These are phyloP conservation scores for Passiflora organensis DNA, from an alignment of 345 rosid genomes.

Conservation along the genomic window DNA sequence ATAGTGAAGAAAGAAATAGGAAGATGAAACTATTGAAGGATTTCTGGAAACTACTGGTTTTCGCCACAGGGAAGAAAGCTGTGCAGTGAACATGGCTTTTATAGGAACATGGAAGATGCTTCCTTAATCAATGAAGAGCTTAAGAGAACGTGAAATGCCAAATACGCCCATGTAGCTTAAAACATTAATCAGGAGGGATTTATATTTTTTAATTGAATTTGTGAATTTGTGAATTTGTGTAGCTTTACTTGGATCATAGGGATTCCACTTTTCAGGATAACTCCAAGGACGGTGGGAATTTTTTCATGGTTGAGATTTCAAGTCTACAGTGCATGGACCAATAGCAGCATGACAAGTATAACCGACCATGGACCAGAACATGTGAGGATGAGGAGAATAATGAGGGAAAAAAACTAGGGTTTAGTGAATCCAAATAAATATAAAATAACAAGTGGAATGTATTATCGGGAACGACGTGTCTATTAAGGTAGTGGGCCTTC, in stretches of 20 bases:
- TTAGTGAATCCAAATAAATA: not conserved
- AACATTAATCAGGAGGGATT: no score
- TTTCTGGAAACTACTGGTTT: constrained; percentile 8
- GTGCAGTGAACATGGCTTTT: not conserved
- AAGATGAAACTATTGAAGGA: no score
- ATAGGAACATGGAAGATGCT: not conserved
- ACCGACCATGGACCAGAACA: constrained; percentile 10
- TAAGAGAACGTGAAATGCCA: no score
- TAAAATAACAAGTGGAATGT: not conserved
- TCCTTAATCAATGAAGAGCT: not conserved
- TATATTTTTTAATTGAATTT: no score
- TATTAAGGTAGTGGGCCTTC: no score
- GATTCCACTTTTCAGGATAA: constrained; percentile 4
- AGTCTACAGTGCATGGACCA: not conserved
- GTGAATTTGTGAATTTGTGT: not conserved
- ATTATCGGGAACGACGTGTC: not conserved
- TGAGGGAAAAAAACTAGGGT: constrained; percentile 1
- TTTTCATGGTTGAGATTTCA: not conserved
- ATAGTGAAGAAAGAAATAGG: not conserved
- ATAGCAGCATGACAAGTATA: not conserved
- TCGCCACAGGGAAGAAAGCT: not conserved
- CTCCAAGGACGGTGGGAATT: not conserved
- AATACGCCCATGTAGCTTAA: no score
- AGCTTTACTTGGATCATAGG: constrained; percentile 1
- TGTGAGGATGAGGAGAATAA: constrained; percentile 3